Conservation (phyloP, 352 stramenopile species). For the Globisporangium lucens region DNA sequence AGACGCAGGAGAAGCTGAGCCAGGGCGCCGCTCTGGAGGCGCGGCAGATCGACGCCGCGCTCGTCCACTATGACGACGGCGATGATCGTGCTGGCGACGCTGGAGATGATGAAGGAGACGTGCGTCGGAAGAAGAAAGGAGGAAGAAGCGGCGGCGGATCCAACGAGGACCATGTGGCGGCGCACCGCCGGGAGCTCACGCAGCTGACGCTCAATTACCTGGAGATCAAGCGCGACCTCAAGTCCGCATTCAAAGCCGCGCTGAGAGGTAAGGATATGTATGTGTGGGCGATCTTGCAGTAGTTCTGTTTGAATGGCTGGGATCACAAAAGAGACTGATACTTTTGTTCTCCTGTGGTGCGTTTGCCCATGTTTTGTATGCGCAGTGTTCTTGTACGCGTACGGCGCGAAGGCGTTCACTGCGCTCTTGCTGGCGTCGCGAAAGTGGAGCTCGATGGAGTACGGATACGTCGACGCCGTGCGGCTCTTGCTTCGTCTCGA, state of each 20-base stretch:
- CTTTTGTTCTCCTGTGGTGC: not conserved
- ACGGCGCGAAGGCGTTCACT: conserved; percentile 82
- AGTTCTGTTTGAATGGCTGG: not conserved
- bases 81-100: too few species aligned
- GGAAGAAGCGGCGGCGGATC: conserved; percentile 15
- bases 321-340: not conserved
- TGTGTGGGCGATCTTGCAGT: not conserved
- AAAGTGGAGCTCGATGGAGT: conserved; percentile 75
- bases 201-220: conserved; percentile 29
- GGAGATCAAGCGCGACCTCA: conserved; percentile 42
- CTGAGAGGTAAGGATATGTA: conserved; percentile 19
- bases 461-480: conserved; percentile 72
- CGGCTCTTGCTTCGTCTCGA: conserved; percentile 61
- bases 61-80: conserved; percentile 1
- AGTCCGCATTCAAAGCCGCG: conserved; percentile 44
- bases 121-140: not conserved
- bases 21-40: not conserved
- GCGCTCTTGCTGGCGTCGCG: conserved; percentile 70
- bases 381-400: conserved; percentile 65
- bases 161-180: conserved; percentile 27
- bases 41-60: conserved; percentile 7
- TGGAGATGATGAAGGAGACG: not conserved
- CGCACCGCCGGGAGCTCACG: conserved; percentile 33
- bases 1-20: conserved; percentile 25
- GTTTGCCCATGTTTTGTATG: not conserved